A percentile compares a stretch with the other conserved stretches of the same genome.
Evolutionary conservation across 2,329 filamentous ascomycete species (phyloP).

Genomic region (Drechslerella dactyloides): DNA sequence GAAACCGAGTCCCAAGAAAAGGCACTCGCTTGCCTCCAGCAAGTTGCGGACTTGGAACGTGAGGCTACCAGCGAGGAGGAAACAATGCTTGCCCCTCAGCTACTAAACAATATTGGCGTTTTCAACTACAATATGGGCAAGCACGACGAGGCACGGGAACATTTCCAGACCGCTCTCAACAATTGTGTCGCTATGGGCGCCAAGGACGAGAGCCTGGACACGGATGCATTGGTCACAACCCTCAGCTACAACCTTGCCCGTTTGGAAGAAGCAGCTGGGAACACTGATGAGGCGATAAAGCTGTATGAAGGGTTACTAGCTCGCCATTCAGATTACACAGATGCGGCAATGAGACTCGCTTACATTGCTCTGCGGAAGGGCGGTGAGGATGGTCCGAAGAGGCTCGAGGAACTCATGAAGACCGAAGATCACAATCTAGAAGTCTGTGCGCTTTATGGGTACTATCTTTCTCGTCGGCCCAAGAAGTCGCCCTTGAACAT

Average conservation of each 20-base stretch:
- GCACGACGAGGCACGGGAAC: constrained; percentile 76
- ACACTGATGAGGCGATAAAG: constrained; percentile 81
- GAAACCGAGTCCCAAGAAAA: constrained; percentile 85
- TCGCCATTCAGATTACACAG: constrained; percentile 88
- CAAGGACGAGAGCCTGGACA: constrained; percentile 77
- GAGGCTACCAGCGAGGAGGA: constrained; percentile 72
- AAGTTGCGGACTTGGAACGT: constrained; percentile 88
- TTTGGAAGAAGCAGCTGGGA: constrained; percentile 84
- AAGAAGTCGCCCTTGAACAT: constrained; percentile 83
- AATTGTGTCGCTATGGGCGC: constrained; percentile 81
- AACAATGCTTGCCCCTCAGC: constrained; percentile 76
- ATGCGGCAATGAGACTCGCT: constrained; percentile 84
- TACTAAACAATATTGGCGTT: constrained; percentile 96
- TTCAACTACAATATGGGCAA: constrained; percentile 91
- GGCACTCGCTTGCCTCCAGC: constrained; percentile 86
- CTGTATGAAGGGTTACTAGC: constrained; percentile 86
- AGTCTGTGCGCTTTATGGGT: constrained; percentile 89
- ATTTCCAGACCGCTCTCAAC: constrained; percentile 90
- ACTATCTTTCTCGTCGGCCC: constrained; percentile 85
- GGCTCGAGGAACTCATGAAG: constrained; percentile 83
- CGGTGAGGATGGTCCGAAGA: constrained; percentile 83
- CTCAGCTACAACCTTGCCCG: constrained; percentile 96
- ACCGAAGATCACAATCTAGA: constrained; percentile 84
- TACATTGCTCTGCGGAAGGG: constrained; percentile 85
- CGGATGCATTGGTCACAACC: constrained; percentile 88